These are phyloP conservation scores for Kodamaea fukazawae DNA, from an alignment of 805 yeast species.

Conservation along the genomic window DNA sequence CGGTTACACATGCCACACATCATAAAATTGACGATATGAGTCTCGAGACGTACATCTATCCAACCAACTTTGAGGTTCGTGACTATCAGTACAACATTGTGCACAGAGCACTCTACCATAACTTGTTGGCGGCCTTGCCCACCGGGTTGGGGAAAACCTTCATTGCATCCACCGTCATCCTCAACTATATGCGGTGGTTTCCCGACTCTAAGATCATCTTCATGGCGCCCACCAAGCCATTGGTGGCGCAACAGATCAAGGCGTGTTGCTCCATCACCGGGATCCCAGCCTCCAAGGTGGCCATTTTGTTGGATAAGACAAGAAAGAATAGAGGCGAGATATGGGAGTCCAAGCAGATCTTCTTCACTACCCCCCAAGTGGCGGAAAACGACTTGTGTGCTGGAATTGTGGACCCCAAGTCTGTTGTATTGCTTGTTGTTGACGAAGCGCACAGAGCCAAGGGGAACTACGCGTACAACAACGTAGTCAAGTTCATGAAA, in stretches of 20 bases:
- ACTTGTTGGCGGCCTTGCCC: constrained; percentile 85
- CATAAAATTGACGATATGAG: constrained; percentile 7
- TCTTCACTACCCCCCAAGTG: constrained; percentile 95
- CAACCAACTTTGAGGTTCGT: constrained; percentile 78
- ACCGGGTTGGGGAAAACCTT: constrained; percentile 98
- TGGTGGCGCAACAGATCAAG: constrained; percentile 93
- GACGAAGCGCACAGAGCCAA: constrained; percentile 97
- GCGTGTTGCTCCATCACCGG: constrained; percentile 90
- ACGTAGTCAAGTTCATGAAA: constrained; percentile 64
- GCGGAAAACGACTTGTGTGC: constrained; percentile 82
- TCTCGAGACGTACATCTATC: constrained; percentile 60
- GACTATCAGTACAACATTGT: constrained; percentile 88
- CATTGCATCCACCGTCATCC: constrained; percentile 91
- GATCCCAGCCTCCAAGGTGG: constrained; percentile 70
- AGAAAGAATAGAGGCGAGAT: constrained; percentile 61
- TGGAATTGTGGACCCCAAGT: constrained; percentile 75
- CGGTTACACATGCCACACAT: constrained; percentile 7
- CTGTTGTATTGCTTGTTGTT: constrained; percentile 70
- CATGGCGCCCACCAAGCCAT: constrained; percentile 95
- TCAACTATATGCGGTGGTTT: constrained; percentile 87
- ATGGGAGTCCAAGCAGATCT: constrained; percentile 77
- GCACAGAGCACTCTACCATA: constrained; percentile 64
- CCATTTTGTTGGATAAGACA: constrained; percentile 67
- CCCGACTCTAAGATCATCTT: constrained; percentile 75
- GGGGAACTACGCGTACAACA: constrained; percentile 85